Evolutionary conservation across 1,284 basidiomycete species (phyloP), one percentile per base, ranked within the genome.

Genomic region (Hypsizygus ulmarius): DNA sequence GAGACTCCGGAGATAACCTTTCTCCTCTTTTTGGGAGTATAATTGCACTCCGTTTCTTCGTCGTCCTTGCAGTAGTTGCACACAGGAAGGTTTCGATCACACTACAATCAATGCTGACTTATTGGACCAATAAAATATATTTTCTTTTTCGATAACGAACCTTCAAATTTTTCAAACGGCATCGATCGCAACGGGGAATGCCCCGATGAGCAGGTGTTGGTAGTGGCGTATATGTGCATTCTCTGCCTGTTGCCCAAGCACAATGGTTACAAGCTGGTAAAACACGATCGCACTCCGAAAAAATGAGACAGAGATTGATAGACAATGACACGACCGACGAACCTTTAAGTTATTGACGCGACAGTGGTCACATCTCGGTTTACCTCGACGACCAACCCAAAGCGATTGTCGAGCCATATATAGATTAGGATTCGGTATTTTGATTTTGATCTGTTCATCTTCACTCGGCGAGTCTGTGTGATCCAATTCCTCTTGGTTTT

Each of bases 161-260:
- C 67, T 87, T 87, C 28, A 86, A 69, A 59, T 85, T 85, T 60
- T 72, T 71, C 34, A 69, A 60, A 19, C 83, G 81, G 65, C 82
- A 87, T 43, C 78, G 73, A 69, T 86, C 83, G 50, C 84, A 87
- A 46, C 84, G 71, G 32, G 84, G 84, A 53, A 87, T 84, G 18
- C 84, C 84, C 51, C 84, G 74, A 63, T 87, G 84, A 34, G 84
- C 83, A 34, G 84, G 84, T 9, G 83, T 86, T 9, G 82, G 84
- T 34, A 85, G 63, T 41, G 83, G 83, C 12, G 84, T 86, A 61
- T 87, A 87, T 62, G 74, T 78, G 65, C 84, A 87, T 52, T 83
- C 79, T 53, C 75, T 71, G 11, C 77, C 75, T 48, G 72, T 73
- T 8, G 75, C 73, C 79, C 79, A 84, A n/a, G 77, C 73, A 52